phyloP scores from a whole-genome alignment of 345 rosid genomes.

The Euphorbia pulcherrima region DNA sequence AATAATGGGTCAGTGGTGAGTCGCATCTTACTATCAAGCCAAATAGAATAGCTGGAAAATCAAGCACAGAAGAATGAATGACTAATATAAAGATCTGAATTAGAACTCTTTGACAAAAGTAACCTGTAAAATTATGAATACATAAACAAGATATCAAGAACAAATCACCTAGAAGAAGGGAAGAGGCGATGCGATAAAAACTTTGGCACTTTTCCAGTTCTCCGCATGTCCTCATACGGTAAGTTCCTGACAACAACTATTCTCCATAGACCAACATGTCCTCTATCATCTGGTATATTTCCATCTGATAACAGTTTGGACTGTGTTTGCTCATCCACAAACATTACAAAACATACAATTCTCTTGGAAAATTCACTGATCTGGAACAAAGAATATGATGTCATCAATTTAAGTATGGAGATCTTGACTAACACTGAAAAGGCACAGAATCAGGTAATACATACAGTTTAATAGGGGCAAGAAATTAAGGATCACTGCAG shows the following conservation, averaged over 20 bases:
- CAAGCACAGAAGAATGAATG: slow-evolving; percentile 9
- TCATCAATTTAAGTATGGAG: slow-evolving; percentile 13
- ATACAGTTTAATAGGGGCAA: background rate
- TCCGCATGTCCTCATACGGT: slow-evolving; percentile 76
- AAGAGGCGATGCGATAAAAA: slow-evolving; percentile 87
- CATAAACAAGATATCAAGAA: slow-evolving; percentile 20
- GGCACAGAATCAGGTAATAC: background rate
- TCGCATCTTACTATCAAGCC: slow-evolving; percentile 95
- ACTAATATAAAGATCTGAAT: slow-evolving; percentile 7
- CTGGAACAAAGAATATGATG: slow-evolving; percentile 39
- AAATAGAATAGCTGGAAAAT: slow-evolving; percentile 73
- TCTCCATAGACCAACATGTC: slow-evolving; percentile 82
- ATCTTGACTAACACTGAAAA: background rate
- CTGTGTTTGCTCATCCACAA: slow-evolving; percentile 83
- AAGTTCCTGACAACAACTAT: slow-evolving; percentile 66
- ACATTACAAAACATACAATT: slow-evolving; percentile 84
- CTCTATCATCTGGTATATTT: slow-evolving; percentile 60
- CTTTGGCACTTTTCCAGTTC: slow-evolving; percentile 92
- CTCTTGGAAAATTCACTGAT: slow-evolving; percentile 79
- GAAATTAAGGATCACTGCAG: background rate
- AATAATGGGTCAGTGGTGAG: slow-evolving; percentile 74
- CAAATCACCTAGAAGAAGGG: slow-evolving; percentile 76
- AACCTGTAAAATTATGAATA: slow-evolving; percentile 15
- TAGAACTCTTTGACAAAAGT: slow-evolving; percentile 4
- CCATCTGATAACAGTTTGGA: slow-evolving; percentile 68